Conservation (phyloP, 805 yeast species). For the Candida sphagnicola region DNA sequence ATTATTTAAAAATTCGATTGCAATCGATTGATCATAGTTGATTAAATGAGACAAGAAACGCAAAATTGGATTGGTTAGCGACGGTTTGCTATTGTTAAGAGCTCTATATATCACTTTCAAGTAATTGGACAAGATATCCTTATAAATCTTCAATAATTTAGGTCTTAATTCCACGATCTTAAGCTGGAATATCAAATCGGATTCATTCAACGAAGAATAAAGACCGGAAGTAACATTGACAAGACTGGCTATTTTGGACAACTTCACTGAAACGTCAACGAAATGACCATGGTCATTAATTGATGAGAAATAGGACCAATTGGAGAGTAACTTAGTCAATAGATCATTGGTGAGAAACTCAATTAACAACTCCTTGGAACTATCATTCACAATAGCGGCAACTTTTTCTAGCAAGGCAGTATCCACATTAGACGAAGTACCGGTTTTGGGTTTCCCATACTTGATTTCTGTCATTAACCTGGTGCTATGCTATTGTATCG, state of each 20-base stretch:
- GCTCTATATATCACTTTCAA: constrained; percentile 66
- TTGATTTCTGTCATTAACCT: constrained; percentile 7
- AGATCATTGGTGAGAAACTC: constrained; percentile 24
- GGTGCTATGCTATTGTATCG: background rate
- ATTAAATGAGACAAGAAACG: constrained; percentile 48
- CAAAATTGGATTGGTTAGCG: constrained; percentile 60
- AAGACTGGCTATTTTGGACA: constrained; percentile 28
- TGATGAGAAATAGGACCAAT: constrained; percentile 42
- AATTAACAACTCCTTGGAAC: constrained; percentile 10
- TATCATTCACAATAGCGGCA: constrained; percentile 4
- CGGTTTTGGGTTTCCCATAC: constrained; percentile 6
- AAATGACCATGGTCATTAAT: constrained; percentile 51
- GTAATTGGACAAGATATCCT: constrained; percentile 52
- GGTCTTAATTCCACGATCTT: constrained; percentile 16
- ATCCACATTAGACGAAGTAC: constrained; percentile 12
- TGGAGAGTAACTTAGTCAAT: constrained; percentile 29
- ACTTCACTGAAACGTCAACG: constrained; percentile 37
- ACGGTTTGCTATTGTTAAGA: constrained; percentile 53
- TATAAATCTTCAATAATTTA: constrained; percentile 36
- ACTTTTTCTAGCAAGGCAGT: constrained; percentile 9
- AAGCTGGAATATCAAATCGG: constrained; percentile 5
- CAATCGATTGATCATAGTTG: constrained; percentile 45
- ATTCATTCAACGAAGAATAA: background rate
- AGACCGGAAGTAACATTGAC: constrained; percentile 8
- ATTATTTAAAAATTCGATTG: constrained; percentile 55